These are phyloP conservation scores for Sclerotinia sclerotiorum DNA, from an alignment of 2,329 filamentous ascomycete genomes.

Conservation along the genomic window DNA sequence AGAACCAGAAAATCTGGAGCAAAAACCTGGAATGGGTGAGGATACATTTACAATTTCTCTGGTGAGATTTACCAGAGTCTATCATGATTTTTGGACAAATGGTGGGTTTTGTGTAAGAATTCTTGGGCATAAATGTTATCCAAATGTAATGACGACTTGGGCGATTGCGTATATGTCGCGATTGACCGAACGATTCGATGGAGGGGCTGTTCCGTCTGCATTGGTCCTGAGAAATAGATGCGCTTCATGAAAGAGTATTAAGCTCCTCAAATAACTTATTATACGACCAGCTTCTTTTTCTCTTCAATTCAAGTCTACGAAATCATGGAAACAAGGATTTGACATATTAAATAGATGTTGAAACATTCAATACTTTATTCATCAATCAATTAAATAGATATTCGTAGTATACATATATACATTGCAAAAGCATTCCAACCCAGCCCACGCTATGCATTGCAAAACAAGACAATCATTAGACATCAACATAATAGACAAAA, in stretches of 20 bases:
- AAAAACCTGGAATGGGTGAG: no score
- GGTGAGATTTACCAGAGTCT: no score
- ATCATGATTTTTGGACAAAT: no score
- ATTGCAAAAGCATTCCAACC: background rate
- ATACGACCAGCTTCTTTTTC: background rate
- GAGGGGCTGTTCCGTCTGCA: background rate
- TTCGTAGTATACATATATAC: conserved; percentile 1
- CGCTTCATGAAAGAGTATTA: background rate
- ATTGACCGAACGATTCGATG: no score
- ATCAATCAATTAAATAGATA: conserved; percentile 5
- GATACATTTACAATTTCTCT: no score
- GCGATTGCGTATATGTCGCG: background rate
- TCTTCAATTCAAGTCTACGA: background rate
- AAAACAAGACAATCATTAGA: conserved; percentile 1
- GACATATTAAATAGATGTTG: background rate
- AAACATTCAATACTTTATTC: background rate
- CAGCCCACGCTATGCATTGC: background rate
- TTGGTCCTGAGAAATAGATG: background rate
- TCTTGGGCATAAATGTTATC: background rate
- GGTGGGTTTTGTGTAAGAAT: background rate
- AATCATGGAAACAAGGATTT: background rate
- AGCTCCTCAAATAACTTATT: no score
- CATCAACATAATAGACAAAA: conserved; percentile 2
- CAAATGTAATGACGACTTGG: background rate
- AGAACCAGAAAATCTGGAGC: no score